Base-by-base conservation (phyloP, 345 rosid genomes). In the Gossypium arboreum region DNA sequence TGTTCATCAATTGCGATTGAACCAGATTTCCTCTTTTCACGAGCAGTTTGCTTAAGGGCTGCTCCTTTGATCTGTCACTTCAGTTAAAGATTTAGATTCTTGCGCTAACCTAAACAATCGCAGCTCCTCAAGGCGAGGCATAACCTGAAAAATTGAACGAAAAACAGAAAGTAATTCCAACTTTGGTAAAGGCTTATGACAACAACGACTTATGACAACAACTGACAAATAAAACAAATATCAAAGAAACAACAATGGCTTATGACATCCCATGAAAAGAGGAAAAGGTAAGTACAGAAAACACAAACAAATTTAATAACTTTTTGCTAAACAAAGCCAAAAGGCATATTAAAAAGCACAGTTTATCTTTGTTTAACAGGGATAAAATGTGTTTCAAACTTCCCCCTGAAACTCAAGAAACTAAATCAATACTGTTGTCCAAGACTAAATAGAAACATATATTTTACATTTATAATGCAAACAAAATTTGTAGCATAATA, bases 81-180 rank as follows among this genome's bases (percentile, higher is more conserved):
- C 80, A 77, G 78, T 68, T 65, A 79, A 48, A 51, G 78, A 66
- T 74, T 75, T 79, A 25, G 88, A 73, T 82, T 90, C 98, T 79
- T 86, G 92, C 77, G 86, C 93, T 64, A 82, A 73, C 77, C 83
- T 85, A 67, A 83, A 90, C 68, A 87, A 59, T 66, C 27, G 87
- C 75, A 92, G 86, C 88, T 92, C 97, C 82, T 94, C 94, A 78
- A 94, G 80, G 78, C 98, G 92, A 73, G 97, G 98, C 12, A 83
- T 86, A 58, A 92, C 97, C 97, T 92, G 75, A 50, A 18, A 81
- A 76, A 68, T 0, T 59, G 16, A 59, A 69, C 15, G 75, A n/a
- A 16, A 25, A 70, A 75, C 22, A 50, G 7, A 25, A 25, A 25
- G 11, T 16, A 15, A 25, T 50, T 68, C 58, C 13, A 12, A 48